A percentile compares a stretch with the other conserved stretches of the same genome.
phyloP scores from a whole-genome alignment of 2,329 filamentous ascomycete genomes.

The Xylaria sp. region DNA sequence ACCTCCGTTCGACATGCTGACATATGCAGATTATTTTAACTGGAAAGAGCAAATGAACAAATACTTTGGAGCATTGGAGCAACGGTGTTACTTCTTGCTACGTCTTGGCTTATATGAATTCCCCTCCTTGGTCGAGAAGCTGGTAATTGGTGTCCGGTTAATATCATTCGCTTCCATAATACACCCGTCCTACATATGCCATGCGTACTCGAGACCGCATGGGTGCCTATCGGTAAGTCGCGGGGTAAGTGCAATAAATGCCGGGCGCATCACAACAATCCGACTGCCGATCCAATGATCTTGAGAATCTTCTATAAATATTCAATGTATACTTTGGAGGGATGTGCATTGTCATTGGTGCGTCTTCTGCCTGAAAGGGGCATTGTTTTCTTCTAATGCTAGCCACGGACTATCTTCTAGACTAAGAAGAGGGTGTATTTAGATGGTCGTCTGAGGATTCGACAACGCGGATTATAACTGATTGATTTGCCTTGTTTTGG shows the following conservation, averaged over 20 bases:
- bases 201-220: not conserved
- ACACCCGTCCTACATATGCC: not conserved
- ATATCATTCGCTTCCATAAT: conserved; percentile 12
- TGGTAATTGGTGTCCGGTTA: conserved; percentile 9
- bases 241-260: conserved; percentile 43
- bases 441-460: not conserved
- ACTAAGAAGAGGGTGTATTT: not conserved
- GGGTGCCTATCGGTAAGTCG: conserved; percentile 24
- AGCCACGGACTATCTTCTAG: not conserved
- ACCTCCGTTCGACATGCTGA: not conserved
- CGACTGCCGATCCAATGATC: conserved; percentile 20
- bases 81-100: not conserved
- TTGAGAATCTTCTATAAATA: conserved; percentile 28
- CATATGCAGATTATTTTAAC: not conserved
- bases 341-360: not conserved
- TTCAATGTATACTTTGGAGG: conserved; percentile 9
- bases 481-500: not conserved
- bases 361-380: conserved; percentile 28
- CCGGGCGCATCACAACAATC: not conserved
- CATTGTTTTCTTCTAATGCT: not conserved
- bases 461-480: not conserved
- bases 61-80: not conserved
- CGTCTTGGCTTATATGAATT: not conserved
- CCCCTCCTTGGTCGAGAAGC: not conserved
- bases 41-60: not conserved